A percentile compares a stretch with the other conserved stretches of the same genome.
Conservation (phyloP, 2,329 filamentous ascomycete species). For the Aspergillus hortae region DNA sequence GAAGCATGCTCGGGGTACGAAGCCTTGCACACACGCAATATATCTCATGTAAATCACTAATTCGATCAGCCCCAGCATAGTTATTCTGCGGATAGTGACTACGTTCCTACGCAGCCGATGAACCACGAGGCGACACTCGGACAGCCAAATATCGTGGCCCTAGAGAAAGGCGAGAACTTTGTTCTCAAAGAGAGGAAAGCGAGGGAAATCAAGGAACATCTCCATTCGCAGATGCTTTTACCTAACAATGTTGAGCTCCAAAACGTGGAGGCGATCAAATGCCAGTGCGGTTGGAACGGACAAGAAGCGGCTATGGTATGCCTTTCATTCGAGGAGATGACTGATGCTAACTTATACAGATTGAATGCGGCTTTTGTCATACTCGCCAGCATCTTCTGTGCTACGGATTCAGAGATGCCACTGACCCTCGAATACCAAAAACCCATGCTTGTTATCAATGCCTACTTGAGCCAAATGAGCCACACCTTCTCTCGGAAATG, state of each 20-base stretch:
- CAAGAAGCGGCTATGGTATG: constrained; percentile 43
- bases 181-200: constrained; percentile 17
- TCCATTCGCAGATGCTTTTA: neutral
- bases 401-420: constrained; percentile 39
- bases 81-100: constrained; percentile 3
- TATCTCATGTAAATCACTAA: constrained; percentile 2
- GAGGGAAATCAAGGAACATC: constrained; percentile 14
- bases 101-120: constrained; percentile 28
- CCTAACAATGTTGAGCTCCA: neutral
- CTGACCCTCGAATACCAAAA: constrained; percentile 39
- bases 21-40: neutral
- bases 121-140: constrained; percentile 4
- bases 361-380: constrained; percentile 44
- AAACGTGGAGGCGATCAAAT: constrained; percentile 22
- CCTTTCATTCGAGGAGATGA: neutral
- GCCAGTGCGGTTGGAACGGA: constrained; percentile 40
- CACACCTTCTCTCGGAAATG: constrained; percentile 24
- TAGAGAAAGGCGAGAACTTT: constrained; percentile 3
- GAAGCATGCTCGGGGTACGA: constrained; percentile 29
- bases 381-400: constrained; percentile 47
- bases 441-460: constrained; percentile 48
- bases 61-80: constrained; percentile 3
- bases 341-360: constrained; percentile 22
- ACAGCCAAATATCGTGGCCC: constrained; percentile 4
- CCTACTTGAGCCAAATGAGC: constrained; percentile 31